Base-by-base conservation (phyloP, 169 alveolate species). In the Plasmodium inui region DNA sequence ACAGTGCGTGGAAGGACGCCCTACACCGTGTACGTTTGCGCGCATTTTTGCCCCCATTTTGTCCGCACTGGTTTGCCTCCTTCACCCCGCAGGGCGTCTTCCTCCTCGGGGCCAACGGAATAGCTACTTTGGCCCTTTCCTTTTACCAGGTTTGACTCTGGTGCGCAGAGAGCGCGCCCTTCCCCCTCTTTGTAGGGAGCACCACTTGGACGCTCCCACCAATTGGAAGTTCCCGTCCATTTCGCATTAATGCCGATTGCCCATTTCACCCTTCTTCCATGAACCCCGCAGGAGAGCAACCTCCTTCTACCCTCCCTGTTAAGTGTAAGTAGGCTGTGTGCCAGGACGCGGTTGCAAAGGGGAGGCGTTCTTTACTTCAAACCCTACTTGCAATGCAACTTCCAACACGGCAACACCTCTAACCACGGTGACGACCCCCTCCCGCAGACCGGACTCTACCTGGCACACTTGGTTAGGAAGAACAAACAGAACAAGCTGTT, bases 371-470 rank as follows among this genome's bases (percentile, higher is more conserved):
- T 37, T 6, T 37, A 3, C 44, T 37, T 0, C 44, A 6, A 37
- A 37, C 44, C 8, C 44, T 5, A 6, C 44, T 1, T 37, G 44
- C 44, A 37, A 37, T 1, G 37, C 9, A 6, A 39, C 46, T 39
- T 4, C 10, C 53, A 44, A 7, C 53, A 44, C 17, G 53, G 53
- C 12, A 44, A 44, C 53, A 9, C 32, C 19, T 22, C 12, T n/a
- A n/a, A 57, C 73, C 7, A 17, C 1, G 3, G 14, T n/a, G 8
- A 6, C 32, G 12, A 6, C 73, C 5, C 73, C 53, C 53, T 0
- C 67, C 1, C 34, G 19, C 46, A 84, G 93, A 73, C 93, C 28
- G 93, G 85, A 12, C 53, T 73, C 39, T 84, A 84, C 82, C 53
- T 84, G 39, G 41, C 37, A 17, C 57, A 46, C 57, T 53, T 32